phyloP scores from a whole-genome alignment of 192 early-diverging fungal genomes.

The Backusella luteola region DNA sequence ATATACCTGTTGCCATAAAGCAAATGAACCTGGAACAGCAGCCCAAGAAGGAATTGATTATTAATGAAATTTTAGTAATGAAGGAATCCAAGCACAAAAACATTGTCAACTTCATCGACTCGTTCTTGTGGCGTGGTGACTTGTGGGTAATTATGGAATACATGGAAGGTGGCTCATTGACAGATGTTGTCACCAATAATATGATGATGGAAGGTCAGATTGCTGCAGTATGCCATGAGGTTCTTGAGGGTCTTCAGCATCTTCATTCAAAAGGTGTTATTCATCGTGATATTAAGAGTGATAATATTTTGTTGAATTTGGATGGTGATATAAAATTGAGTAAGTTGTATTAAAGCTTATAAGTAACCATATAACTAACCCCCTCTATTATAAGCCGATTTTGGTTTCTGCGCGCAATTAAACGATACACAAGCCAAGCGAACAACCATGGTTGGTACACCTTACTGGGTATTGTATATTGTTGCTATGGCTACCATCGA shows the following conservation, averaged over 20 bases:
- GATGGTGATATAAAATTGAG: constrained; percentile 78
- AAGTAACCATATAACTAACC: neutral
- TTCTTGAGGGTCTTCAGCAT: constrained; percentile 64
- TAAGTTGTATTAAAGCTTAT: neutral
- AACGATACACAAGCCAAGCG: constrained; percentile 71
- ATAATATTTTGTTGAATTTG: constrained; percentile 74
- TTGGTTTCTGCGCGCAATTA: constrained; percentile 87
- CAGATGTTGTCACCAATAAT: constrained; percentile 87
- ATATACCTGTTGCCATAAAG: constrained; percentile 75
- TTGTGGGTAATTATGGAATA: constrained; percentile 95
- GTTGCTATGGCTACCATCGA: neutral
- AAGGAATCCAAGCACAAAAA: constrained; percentile 80
- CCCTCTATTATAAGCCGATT: constrained; percentile 52
- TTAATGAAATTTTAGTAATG: constrained; percentile 85
- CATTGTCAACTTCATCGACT: constrained; percentile 91
- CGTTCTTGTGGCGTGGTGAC: constrained; percentile 75
- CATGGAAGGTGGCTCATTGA: constrained; percentile 92
- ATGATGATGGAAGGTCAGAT: constrained; percentile 86
- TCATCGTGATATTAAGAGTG: constrained; percentile 81
- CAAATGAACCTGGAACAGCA: constrained; percentile 88
- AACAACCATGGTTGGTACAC: constrained; percentile 77
- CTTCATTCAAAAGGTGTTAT: constrained; percentile 75
- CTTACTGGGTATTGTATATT: constrained; percentile 63
- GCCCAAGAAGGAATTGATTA: constrained; percentile 86
- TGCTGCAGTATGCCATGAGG: constrained; percentile 79